Percentiles rank a stretch among this genome's conserved stretches.
These are phyloP conservation scores for Hyaloscypha variabilis DNA, from an alignment of 495 filamentous ascomycete species.

Conservation along the genomic window DNA sequence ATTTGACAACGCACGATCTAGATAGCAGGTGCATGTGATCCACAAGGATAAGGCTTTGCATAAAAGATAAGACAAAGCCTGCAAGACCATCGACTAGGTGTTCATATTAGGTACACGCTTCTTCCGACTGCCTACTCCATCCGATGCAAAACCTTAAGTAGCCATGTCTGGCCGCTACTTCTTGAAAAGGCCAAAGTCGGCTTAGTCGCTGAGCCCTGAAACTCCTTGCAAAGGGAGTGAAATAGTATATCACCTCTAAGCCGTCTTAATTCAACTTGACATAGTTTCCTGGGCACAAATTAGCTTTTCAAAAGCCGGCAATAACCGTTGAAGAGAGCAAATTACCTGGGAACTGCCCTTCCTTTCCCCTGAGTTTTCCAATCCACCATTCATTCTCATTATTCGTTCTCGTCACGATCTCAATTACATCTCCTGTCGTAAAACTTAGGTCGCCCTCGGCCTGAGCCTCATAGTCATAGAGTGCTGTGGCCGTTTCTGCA, in stretches of 20 bases:
- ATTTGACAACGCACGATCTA: not conserved
- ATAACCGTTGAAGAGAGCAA: not conserved
- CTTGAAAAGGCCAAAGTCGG: conserved; percentile 8
- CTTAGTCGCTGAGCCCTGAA: not conserved
- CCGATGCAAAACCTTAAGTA: conserved; percentile 6
- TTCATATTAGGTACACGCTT: conserved; percentile 17
- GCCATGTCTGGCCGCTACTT: conserved; percentile 3
- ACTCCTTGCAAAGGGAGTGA: not conserved
- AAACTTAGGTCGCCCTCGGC: conserved; percentile 95
- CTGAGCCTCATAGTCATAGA: conserved; percentile 96
- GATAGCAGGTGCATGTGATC: conserved; percentile 2
- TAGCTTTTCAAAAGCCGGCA: conserved; percentile 14
- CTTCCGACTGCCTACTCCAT: not conserved
- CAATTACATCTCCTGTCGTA: conserved; percentile 85
- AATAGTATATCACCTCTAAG: conserved; percentile 9
- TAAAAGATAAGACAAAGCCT: not conserved
- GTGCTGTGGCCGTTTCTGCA: conserved; percentile 74
- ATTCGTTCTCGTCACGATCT: conserved; percentile 75
- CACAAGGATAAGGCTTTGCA: not conserved
- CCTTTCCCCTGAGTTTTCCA: conserved; percentile 72
- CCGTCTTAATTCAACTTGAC: conserved; percentile 34
- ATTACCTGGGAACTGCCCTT: conserved; percentile 95
- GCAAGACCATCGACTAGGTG: not conserved
- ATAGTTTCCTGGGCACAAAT: conserved; percentile 44
- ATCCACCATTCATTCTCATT: conserved; percentile 99